A percentile compares a stretch with the other conserved stretches of the same genome.
phyloP scores from a whole-genome alignment of 2,329 filamentous ascomycete genomes.

The Botrytis elliptica region DNA sequence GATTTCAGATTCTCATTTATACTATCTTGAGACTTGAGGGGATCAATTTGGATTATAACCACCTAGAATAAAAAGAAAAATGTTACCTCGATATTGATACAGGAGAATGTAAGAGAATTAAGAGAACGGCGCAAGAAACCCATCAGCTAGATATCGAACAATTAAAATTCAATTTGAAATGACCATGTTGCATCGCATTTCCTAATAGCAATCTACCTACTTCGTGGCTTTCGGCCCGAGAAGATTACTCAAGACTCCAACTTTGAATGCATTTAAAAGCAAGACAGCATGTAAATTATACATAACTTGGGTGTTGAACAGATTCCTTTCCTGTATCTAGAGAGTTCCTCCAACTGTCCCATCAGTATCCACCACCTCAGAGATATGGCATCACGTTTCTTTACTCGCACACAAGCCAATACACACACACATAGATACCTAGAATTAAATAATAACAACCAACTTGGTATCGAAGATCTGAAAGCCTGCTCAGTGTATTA shows the following conservation, averaged over 20 bases:
- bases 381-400: no score
- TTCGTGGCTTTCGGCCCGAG: not conserved
- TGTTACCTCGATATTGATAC: not conserved
- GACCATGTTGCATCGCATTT: not conserved
- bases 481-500: not conserved
- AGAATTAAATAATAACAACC: not conserved
- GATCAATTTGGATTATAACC: not conserved
- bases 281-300: not conserved
- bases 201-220: not conserved
- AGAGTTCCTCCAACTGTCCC: not conserved
- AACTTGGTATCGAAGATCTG: not conserved
- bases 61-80: not conserved
- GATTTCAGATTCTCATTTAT: not conserved
- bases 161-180: not conserved
- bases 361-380: not conserved
- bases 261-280: not conserved
- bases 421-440: not conserved
- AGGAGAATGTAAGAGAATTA: not conserved
- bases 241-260: not conserved
- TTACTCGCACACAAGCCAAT: no score
- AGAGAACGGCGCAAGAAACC: not conserved
- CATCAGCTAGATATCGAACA: not conserved
- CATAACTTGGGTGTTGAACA: no score
- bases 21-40: not conserved
- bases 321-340: not conserved